A percentile compares a stretch with the other conserved stretches of the same genome.
These are phyloP conservation scores for barrel medic (Medicago truncatula) DNA, from an alignment of 306 rosid species.

Conservation along the genomic window DNA sequence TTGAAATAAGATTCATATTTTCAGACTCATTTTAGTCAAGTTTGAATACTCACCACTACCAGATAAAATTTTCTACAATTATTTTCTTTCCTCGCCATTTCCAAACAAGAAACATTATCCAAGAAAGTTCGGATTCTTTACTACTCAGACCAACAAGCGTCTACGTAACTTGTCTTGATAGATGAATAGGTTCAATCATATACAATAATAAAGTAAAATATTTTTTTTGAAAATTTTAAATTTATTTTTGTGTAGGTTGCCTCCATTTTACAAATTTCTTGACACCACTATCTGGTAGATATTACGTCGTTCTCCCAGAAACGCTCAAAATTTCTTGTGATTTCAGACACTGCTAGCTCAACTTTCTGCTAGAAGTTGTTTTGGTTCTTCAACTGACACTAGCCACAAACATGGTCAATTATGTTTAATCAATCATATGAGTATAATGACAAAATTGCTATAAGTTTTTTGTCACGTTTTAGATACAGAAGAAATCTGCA, in stretches of 20 bases:
- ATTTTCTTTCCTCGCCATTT: neutral
- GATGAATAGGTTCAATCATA: neutral
- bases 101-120: neutral
- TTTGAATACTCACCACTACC: too few relatives aligned
- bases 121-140: neutral
- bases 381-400: constrained; percentile 38
- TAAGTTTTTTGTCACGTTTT: constrained; percentile 39
- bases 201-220: neutral
- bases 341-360: neutral
- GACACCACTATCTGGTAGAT: constrained; percentile 27
- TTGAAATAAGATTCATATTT: too few relatives aligned
- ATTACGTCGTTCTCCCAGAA: constrained; percentile 33
- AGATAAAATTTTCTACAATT: neutral
- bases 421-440: constrained; percentile 17
- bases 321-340: constrained; percentile 29
- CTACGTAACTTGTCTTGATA: neutral
- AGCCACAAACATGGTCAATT: constrained; percentile 43
- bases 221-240: neutral
- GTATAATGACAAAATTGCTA: constrained; percentile 39
- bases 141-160: neutral
- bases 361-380: neutral
- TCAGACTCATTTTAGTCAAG: too few relatives aligned
- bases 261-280: constrained; percentile 17
- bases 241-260: neutral
- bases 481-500: constrained; percentile 34